Base-by-base conservation (phyloP, 2,329 filamentous ascomycete genomes). In the Arthrobotrys conoides region DNA sequence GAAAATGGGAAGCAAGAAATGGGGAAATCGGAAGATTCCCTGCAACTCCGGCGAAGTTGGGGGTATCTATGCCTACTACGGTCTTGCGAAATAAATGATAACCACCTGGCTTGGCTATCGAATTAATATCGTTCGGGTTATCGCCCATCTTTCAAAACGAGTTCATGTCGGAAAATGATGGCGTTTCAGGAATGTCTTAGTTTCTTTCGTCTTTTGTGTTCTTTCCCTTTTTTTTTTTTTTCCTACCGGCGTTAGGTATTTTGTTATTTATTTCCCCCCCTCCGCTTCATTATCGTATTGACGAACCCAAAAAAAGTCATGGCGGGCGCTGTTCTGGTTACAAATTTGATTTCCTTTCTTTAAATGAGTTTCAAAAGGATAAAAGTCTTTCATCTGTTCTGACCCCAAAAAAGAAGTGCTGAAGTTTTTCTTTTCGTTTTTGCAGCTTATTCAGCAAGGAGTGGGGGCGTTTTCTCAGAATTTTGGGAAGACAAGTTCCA, bases 1-100 rank as follows among this genome's bases (percentile, higher is more conserved):
- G 93, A 96, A 96, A 86, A 92, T 93, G 91, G 93, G 93, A 36
- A 92, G 92, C 61, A 89, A 90, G 81, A 92, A 90, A 85, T 95
- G 93, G 93, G 93, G 93, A 44, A 94, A 94, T 90, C 88, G 92
- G 80, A 96, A 90, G 83, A 84, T 89, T 27, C 88, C 88, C 1
- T 86, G 89, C 79, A 87, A 86, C 14, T 84, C 86, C 41, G 86
- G 87, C 8, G 88, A 89, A 73, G 87, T 89, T 5, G 88, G 88
- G 24, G 88, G 88, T 2, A 86, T 89, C 82, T 89, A 89, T 82
- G 88, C 87, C 48, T 87, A 88, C 82, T 89, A 89, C 81, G 89
- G 89, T 86, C 89, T 89, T 82, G 81, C 79, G 24, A 81, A 80
- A 48, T 82, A 79, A 79, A 20, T 18, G 18, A 6, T 20, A 20